These are phyloP conservation scores for Hyphodiscus sp. DNA, from an alignment of 2,329 filamentous ascomycete species.

Conservation along the genomic window DNA sequence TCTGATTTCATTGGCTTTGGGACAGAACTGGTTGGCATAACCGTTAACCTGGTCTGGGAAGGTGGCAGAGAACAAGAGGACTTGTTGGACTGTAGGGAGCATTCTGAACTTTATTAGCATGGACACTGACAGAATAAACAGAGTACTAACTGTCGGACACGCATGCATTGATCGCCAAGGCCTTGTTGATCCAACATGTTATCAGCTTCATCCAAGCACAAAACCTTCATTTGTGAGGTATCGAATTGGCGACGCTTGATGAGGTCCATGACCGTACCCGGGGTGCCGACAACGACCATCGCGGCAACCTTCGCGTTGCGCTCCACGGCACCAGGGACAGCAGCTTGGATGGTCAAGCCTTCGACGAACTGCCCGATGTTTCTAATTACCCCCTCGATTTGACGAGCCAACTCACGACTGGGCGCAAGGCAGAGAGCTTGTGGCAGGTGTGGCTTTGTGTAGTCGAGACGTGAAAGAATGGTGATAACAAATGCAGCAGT, in stretches of 20 bases:
- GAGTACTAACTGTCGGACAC: conserved; percentile 70
- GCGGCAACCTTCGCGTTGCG: conserved; percentile 64
- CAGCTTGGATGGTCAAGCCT: conserved; percentile 69
- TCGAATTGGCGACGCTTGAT: conserved; percentile 73
- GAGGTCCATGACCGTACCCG: conserved; percentile 85
- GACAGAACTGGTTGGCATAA: conserved; percentile 80
- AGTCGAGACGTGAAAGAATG: conserved; percentile 79
- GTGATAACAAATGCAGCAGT: conserved; percentile 95
- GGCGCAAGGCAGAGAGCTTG: conserved; percentile 88
- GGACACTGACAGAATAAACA: neutral
- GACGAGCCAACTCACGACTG: conserved; percentile 87
- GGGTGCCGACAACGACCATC: conserved; percentile 85
- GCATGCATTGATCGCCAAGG: conserved; percentile 87
- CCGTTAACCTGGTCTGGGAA: conserved; percentile 83
- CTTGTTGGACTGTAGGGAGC: conserved; percentile 70
- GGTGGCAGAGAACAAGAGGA: conserved; percentile 92
- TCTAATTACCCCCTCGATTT: conserved; percentile 81
- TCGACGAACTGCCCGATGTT: conserved; percentile 80
- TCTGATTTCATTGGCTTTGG: conserved; percentile 78
- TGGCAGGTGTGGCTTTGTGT: conserved; percentile 58
- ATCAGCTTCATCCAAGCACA: conserved; percentile 95
- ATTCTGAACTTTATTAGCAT: conserved; percentile 42
- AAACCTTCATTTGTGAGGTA: conserved; percentile 62
- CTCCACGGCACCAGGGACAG: conserved; percentile 71
- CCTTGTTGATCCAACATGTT: conserved; percentile 98